Evolutionary conservation across 2,329 filamentous ascomycete genomes (phyloP).

Genomic region (Diaporthe capsici): DNA sequence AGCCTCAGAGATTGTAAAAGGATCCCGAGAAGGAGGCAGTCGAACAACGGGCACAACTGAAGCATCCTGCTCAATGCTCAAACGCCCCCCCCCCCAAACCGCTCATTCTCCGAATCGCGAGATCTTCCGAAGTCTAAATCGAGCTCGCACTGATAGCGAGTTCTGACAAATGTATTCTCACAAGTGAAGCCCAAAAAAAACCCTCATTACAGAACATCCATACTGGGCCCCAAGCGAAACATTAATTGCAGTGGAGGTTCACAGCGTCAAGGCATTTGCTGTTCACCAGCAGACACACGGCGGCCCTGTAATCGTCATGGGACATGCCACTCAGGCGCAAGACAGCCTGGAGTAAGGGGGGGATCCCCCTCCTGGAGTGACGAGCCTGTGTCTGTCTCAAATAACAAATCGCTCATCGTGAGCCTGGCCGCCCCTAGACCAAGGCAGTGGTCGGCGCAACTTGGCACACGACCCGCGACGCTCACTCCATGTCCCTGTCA

Average conservation of each 20-base stretch:
- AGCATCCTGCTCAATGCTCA: background rate
- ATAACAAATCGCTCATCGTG: background rate
- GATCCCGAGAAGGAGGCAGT: background rate
- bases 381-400: too few relatives aligned
- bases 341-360: background rate
- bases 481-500: constrained; percentile 45
- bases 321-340: background rate
- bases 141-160: background rate
- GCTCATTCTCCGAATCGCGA: background rate
- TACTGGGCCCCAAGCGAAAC: background rate
- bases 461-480: too few relatives aligned
- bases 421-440: background rate
- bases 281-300: background rate
- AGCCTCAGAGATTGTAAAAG: background rate
- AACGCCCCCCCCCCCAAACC: too few relatives aligned
- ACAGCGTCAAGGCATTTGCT: background rate
- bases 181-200: background rate
- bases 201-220: background rate
- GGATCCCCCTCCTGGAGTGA: background rate
- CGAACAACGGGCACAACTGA: too few relatives aligned
- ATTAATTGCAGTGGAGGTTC: background rate
- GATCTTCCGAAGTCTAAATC: background rate
- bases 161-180: background rate
- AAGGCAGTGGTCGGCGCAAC: background rate
- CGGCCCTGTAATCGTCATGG: background rate